A percentile compares a stretch with the other conserved stretches of the same genome.
Conservation (phyloP, 1,284 basidiomycete species). For the Meira miltonrushii region DNA sequence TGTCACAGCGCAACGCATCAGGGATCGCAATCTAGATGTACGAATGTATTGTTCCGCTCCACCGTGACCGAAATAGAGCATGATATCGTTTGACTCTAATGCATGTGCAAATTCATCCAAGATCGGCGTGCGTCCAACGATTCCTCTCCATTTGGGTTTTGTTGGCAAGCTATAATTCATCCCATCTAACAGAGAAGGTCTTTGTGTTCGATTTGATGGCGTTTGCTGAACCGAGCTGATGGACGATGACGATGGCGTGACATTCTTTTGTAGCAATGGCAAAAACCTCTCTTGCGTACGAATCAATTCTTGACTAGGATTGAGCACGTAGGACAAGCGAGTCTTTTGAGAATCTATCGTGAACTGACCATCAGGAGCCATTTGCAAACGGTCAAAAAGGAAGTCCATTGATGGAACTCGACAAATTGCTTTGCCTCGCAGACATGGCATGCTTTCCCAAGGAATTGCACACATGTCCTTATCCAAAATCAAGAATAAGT, state of each 20-base stretch:
- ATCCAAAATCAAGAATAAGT: constrained; percentile 84
- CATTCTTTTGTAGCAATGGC: constrained; percentile 86
- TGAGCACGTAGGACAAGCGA: not conserved
- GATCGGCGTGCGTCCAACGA: constrained; percentile 63
- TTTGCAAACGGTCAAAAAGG: constrained; percentile 65
- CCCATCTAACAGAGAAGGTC: constrained; percentile 32
- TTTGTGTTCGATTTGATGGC: constrained; percentile 62
- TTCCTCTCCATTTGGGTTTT: constrained; percentile 72
- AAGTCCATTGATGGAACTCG: constrained; percentile 85
- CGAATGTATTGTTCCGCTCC: constrained; percentile 91
- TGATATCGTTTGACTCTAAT: constrained; percentile 33
- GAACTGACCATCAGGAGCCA: constrained; percentile 15
- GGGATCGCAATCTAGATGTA: constrained; percentile 67
- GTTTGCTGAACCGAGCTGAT: no score
- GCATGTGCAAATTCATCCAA: constrained; percentile 36
- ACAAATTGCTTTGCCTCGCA: constrained; percentile 78
- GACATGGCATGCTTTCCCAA: constrained; percentile 88
- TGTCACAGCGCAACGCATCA: constrained; percentile 77
- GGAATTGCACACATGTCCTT: constrained; percentile 83
- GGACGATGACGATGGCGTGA: constrained; percentile 58
- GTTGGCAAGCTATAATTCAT: not conserved
- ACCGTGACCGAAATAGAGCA: constrained; percentile 84
- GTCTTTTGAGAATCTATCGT: not conserved
- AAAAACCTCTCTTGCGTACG: constrained; percentile 69
- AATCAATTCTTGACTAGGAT: not conserved